These are phyloP conservation scores for Ophiosphaerella narmari DNA, from an alignment of 2,329 filamentous ascomycete genomes.

Conservation along the genomic window DNA sequence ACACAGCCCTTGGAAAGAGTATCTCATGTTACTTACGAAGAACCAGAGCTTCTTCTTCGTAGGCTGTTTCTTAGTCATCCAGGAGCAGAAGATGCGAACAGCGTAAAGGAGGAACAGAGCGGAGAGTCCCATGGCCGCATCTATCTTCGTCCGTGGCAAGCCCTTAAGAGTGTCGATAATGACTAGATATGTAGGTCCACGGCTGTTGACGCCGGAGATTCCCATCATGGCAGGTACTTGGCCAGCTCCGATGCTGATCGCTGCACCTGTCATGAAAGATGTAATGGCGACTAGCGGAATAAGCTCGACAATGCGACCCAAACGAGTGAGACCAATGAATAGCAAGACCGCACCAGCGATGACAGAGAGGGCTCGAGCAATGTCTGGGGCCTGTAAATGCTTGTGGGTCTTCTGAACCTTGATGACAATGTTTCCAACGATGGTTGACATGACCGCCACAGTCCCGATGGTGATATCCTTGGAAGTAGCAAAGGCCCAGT, in stretches of 20 bases:
- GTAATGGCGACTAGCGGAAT: constrained; percentile 90
- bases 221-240: constrained; percentile 85
- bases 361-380: constrained; percentile 80
- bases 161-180: constrained; percentile 83
- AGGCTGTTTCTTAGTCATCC: constrained; percentile 70
- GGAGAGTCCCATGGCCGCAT: constrained; percentile 85
- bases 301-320: constrained; percentile 90
- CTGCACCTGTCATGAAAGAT: constrained; percentile 97
- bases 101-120: constrained; percentile 79
- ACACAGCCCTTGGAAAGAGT: neutral
- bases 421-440: constrained; percentile 80
- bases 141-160: constrained; percentile 68
- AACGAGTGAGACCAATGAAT: constrained; percentile 76
- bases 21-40: constrained; percentile 57
- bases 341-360: constrained; percentile 80
- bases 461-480: constrained; percentile 99
- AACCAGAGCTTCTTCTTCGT: constrained; percentile 79
- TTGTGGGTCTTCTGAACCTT: constrained; percentile 60
- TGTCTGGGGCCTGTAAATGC: constrained; percentile 49
- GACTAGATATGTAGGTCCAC: constrained; percentile 79
- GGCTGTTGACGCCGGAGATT: constrained; percentile 72
- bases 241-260: constrained; percentile 83
- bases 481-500: constrained; percentile 98
- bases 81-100: constrained; percentile 65
- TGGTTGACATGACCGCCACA: constrained; percentile 91